These are phyloP conservation scores for Platismatia glauca DNA, from an alignment of 495 filamentous ascomycete genomes.

Conservation along the genomic window DNA sequence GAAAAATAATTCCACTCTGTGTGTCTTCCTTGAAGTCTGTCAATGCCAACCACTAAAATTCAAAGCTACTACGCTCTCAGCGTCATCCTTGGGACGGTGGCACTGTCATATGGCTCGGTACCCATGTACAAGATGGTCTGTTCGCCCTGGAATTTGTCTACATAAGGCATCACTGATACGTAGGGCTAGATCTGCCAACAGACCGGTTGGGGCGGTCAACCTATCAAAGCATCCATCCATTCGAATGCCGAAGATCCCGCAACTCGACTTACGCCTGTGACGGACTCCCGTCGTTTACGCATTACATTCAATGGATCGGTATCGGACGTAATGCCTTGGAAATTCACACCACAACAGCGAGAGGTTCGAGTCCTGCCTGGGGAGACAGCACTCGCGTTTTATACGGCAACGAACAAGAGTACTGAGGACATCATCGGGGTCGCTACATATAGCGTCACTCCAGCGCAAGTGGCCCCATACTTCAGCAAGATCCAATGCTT, in stretches of 20 bases:
- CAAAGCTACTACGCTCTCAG: slow-evolving; percentile 73
- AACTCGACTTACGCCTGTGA: slow-evolving; percentile 68
- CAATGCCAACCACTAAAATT: not conserved
- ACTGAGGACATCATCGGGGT: slow-evolving; percentile 92
- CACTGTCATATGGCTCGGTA: slow-evolving; percentile 89
- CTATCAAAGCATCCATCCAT: slow-evolving; percentile 72
- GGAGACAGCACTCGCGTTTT: slow-evolving; percentile 96
- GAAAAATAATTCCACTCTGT: slow-evolving; percentile 27
- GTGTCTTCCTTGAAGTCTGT: not conserved
- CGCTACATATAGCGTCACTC: slow-evolving; percentile 94
- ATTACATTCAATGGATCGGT: slow-evolving; percentile 95
- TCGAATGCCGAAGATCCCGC: slow-evolving; percentile 56
- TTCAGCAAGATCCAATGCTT: slow-evolving; percentile 99
- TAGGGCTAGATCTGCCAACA: slow-evolving; percentile 77
- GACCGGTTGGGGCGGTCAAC: slow-evolving; percentile 90
- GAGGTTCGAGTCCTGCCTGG: slow-evolving; percentile 93
- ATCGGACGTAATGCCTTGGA: slow-evolving; percentile 93
- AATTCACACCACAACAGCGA: slow-evolving; percentile 92
- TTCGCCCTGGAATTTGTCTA: not conserved
- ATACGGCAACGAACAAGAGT: slow-evolving; percentile 88
- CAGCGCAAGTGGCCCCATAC: slow-evolving; percentile 90
- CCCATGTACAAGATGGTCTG: slow-evolving; percentile 94
- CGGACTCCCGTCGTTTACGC: slow-evolving; percentile 70
- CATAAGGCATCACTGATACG: not conserved
- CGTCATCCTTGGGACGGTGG: slow-evolving; percentile 80